phyloP scores from a whole-genome alignment of 352 stramenopile species.

The Discostella stelligera region DNA sequence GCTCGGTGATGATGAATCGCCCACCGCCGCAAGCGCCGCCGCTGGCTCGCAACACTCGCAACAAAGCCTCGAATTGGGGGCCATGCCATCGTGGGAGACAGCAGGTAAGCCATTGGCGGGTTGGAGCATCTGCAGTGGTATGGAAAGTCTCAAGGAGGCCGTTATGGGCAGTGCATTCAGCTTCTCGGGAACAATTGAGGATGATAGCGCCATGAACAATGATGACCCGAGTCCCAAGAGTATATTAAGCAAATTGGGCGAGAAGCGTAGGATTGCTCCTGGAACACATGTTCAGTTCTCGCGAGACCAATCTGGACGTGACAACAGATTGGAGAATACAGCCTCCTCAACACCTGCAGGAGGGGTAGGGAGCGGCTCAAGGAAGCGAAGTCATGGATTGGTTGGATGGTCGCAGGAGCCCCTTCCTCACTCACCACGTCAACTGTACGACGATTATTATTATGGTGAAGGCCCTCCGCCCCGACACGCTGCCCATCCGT shows the following conservation, averaged over 20 bases:
- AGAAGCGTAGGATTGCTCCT: constrained; percentile 11
- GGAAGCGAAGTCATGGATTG: constrained; percentile 5
- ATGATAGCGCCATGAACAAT: neutral
- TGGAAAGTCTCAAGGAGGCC: constrained; percentile 24
- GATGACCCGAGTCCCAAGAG: constrained; percentile 12
- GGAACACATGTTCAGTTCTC: constrained; percentile 44
- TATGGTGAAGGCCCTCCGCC: neutral
- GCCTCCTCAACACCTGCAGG: neutral
- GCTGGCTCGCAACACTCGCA: constrained; percentile 4
- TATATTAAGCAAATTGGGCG: constrained; percentile 15
- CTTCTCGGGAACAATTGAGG: constrained; percentile 10
- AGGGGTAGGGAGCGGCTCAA: neutral
- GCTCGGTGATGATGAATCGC: constrained; percentile 7
- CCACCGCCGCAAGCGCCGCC: constrained; percentile 5
- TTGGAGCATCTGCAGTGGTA: constrained; percentile 31
- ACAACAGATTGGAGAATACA: constrained; percentile 2
- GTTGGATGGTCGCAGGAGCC: neutral
- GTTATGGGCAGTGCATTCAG: constrained; percentile 11
- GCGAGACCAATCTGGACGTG: neutral
- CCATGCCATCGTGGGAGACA: constrained; percentile 34
- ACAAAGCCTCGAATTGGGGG: constrained; percentile 10
- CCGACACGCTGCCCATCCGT: constrained; percentile 2
- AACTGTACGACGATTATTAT: constrained; percentile 17
- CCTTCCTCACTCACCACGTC: constrained; percentile 4
- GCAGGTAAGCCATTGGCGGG: constrained; percentile 12